phyloP scores from a whole-genome alignment of 2,329 filamentous ascomycete genomes.

The Phialophora verrucosa region DNA sequence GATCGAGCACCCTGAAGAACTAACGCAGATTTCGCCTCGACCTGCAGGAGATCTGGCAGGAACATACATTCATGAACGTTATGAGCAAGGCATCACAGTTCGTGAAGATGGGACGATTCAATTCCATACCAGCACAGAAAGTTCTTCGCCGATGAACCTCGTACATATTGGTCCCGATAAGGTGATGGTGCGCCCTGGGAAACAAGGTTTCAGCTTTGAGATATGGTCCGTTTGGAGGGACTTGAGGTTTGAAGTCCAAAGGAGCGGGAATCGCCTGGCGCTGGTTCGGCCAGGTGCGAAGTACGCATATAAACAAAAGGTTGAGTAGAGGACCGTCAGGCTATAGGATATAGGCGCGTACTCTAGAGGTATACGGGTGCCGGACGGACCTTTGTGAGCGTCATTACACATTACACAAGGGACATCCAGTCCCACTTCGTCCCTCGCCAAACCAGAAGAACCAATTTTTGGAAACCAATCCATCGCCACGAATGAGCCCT shows the following conservation, averaged over 20 bases:
- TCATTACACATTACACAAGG: no score
- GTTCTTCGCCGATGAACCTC: neutral
- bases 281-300: neutral
- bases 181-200: neutral
- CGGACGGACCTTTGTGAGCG: no score
- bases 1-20: neutral
- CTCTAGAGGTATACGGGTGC: no score
- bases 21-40: neutral
- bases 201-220: neutral
- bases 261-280: neutral
- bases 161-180: neutral
- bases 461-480: neutral
- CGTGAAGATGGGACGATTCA: conserved; percentile 1
- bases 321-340: neutral
- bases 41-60: conserved; percentile 2
- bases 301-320: neutral
- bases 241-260: conserved; percentile 3
- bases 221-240: neutral
- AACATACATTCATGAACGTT: neutral
- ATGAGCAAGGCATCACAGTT: neutral
- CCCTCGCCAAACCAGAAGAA: neutral
- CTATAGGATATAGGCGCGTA: neutral
- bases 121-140: neutral
- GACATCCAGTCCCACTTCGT: no score
- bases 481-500: neutral